phyloP scores from a whole-genome alignment of 106 monocot genomes.

The Allium fistulosum region DNA sequence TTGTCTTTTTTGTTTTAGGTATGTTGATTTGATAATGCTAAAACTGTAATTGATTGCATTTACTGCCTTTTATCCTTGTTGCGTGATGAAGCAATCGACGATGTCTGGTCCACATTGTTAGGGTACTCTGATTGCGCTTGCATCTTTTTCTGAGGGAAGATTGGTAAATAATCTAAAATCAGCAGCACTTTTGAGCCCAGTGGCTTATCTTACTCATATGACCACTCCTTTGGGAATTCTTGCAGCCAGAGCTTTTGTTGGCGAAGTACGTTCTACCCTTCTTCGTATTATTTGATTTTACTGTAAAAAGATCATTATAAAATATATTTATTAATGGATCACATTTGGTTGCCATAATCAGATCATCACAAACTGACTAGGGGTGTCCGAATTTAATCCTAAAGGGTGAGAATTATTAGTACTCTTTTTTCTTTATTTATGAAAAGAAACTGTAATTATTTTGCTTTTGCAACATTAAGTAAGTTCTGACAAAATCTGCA shows the following conservation, averaged over 20 bases:
- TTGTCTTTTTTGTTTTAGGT: too few relatives aligned
- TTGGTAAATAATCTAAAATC: too few relatives aligned
- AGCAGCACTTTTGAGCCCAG: too few relatives aligned
- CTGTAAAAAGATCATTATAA: not conserved
- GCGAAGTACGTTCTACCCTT: conserved; percentile 34
- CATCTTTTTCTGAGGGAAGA: too few relatives aligned
- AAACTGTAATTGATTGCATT: too few relatives aligned
- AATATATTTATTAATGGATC: not conserved
- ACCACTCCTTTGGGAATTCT: conserved; percentile 43
- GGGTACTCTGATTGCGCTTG: too few relatives aligned
- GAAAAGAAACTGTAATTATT: not conserved
- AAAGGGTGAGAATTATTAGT: conserved; percentile 32
- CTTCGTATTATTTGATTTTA: not conserved
- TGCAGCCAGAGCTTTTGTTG: conserved; percentile 48
- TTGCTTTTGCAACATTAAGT: not conserved
- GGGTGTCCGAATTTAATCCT: conserved; percentile 79
- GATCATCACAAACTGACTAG: conserved; percentile 50
- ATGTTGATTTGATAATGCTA: too few relatives aligned
- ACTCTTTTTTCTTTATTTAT: not conserved
- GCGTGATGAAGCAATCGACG: too few relatives aligned
- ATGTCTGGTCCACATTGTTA: too few relatives aligned
- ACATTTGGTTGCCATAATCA: conserved; percentile 9
- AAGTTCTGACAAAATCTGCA: too few relatives aligned
- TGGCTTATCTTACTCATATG: too few relatives aligned
- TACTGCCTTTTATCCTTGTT: too few relatives aligned